Percentiles rank a stretch among this genome's conserved stretches.
Conservation (phyloP, 805 yeast species). For the Saturnispora ahearnii region DNA sequence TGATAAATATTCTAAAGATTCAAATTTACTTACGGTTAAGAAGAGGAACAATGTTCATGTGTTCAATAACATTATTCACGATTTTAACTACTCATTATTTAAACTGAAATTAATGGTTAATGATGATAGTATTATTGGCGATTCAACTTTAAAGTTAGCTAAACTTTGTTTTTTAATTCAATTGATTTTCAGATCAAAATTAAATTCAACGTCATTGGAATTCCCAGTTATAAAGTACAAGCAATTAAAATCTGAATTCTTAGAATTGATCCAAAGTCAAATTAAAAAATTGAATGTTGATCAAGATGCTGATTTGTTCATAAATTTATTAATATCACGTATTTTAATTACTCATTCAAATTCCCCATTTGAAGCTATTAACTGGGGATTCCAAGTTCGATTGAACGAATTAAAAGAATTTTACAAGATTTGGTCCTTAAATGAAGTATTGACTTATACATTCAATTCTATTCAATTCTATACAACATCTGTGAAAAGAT, state of each 20-base stretch:
- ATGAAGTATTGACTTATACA: conserved; percentile 21
- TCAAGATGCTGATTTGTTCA: conserved; percentile 23
- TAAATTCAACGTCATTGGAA: conserved; percentile 6
- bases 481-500: conserved; percentile 17
- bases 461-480: conserved; percentile 25
- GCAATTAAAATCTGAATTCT: conserved; percentile 14
- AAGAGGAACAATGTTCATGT: conserved; percentile 12
- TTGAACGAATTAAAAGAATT: conserved; percentile 10
- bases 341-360: conserved; percentile 14
- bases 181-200: conserved; percentile 16
- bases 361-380: conserved; percentile 18
- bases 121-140: neutral
- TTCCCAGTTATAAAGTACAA: conserved; percentile 16
- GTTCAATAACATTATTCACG: conserved; percentile 22
- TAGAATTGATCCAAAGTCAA: conserved; percentile 16
- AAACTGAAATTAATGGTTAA: conserved; percentile 8
- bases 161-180: conserved; percentile 22
- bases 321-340: conserved; percentile 21
- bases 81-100: conserved; percentile 18
- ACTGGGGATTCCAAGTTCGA: conserved; percentile 20
- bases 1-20: conserved; percentile 12
- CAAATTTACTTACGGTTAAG: neutral
- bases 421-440: conserved; percentile 16
- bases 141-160: conserved; percentile 16
- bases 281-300: conserved; percentile 19